A percentile compares a stretch with the other conserved stretches of the same genome.
phyloP scores from a whole-genome alignment of 139 green algal genomes.

The Chlamydomonas schloesseri region DNA sequence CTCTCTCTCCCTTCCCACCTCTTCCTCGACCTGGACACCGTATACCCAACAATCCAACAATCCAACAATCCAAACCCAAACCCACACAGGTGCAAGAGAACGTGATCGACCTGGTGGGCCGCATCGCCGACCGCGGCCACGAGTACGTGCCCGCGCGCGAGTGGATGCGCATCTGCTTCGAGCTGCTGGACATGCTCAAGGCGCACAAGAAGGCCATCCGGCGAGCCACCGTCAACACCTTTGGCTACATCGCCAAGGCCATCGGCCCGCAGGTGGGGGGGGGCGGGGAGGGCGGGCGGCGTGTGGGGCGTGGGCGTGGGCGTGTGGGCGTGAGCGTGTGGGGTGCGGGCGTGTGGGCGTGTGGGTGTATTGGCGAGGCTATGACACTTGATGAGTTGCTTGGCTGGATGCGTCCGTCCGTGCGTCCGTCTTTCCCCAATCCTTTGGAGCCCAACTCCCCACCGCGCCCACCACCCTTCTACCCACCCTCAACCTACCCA shows the following conservation, averaged over 20 bases:
- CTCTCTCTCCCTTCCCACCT: background rate
- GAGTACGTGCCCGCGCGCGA: slow-evolving; percentile 98
- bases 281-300: too few species aligned
- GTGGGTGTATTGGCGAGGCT: too few species aligned
- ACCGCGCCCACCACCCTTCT: too few species aligned
- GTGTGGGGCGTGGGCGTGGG: too few species aligned
- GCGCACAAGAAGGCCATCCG: slow-evolving; percentile 96
- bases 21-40: background rate
- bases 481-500: too few species aligned
- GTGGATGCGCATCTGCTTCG: slow-evolving; percentile 99
- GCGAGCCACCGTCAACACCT: slow-evolving; percentile 98
- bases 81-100: slow-evolving; percentile 95
- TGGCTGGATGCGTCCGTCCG: too few species aligned
- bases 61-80: background rate
- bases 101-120: slow-evolving; percentile 97
- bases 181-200: slow-evolving; percentile 99
- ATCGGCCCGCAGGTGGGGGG: slow-evolving; percentile 83
- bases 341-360: too few species aligned
- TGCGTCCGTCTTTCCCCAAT: too few species aligned
- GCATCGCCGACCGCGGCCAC: slow-evolving; percentile 96
- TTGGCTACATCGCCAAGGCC: slow-evolving; percentile 99
- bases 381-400: too few species aligned
- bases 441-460: too few species aligned
- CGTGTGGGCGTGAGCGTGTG: too few species aligned
- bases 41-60: too few species aligned